Evolutionary conservation across 352 stramenopile genomes (phyloP).

Genomic region (Globisporangium uncinulatum): DNA sequence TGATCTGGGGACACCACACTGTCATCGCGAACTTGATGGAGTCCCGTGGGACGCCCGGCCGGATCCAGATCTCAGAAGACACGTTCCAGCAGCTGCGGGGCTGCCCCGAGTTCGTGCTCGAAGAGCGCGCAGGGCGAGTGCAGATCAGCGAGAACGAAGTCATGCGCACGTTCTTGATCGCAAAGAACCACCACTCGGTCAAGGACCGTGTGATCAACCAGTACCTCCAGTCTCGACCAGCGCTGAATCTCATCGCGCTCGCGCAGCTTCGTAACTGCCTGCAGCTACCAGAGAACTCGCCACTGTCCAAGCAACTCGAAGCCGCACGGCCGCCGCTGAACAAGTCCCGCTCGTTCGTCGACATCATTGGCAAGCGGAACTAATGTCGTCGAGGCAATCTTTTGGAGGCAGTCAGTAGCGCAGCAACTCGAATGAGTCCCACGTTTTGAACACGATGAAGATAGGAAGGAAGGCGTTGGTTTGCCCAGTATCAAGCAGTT

Average conservation of each 20-base stretch:
- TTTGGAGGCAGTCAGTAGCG: not conserved
- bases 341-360: conserved; percentile 34
- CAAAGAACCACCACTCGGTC: conserved; percentile 33
- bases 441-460: not conserved
- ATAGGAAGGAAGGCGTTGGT: not conserved
- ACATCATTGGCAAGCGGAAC: conserved; percentile 27
- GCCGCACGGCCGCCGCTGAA: conserved; percentile 16
- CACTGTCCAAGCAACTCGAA: conserved; percentile 42
- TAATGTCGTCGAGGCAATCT: not conserved
- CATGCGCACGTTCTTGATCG: conserved; percentile 47
- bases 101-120: conserved; percentile 47
- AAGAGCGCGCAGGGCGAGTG: conserved; percentile 37
- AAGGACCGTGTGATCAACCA: conserved; percentile 43
- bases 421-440: not conserved
- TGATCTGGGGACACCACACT: conserved; percentile 80
- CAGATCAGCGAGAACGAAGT: conserved; percentile 53
- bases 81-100: conserved; percentile 46
- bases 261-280: conserved; percentile 50
- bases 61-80: conserved; percentile 59
- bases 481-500: not conserved
- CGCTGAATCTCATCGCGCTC: conserved; percentile 33
- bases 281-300: conserved; percentile 42
- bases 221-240: conserved; percentile 35
- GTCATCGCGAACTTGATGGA: conserved; percentile 82
- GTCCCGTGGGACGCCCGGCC: conserved; percentile 41